Conservation (phyloP, 768 basidiomycete genomes). For the Pleurotus djamor region DNA sequence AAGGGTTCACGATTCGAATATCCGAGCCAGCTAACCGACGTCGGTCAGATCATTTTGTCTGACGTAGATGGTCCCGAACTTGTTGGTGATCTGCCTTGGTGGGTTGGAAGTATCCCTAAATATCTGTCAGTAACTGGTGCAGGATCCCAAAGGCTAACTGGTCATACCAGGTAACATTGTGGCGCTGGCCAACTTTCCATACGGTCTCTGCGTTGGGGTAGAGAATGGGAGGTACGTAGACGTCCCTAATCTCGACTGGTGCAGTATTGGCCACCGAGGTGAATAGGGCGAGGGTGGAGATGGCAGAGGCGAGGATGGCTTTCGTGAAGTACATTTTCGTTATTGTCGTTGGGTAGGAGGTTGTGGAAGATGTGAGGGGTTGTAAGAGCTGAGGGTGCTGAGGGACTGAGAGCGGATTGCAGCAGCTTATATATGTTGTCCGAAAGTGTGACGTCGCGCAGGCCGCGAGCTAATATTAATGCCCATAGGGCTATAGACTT, state of each 20-base stretch:
- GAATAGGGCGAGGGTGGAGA: slow-evolving; percentile 14
- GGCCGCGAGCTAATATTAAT: background rate
- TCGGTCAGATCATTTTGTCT: slow-evolving; percentile 27
- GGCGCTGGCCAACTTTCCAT: slow-evolving; percentile 38
- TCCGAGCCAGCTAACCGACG: slow-evolving; percentile 1
- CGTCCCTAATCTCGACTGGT: slow-evolving; percentile 39
- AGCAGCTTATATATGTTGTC: background rate
- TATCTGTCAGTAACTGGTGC: slow-evolving; percentile 3
- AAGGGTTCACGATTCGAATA: background rate
- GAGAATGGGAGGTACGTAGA: slow-evolving; percentile 42
- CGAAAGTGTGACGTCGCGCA: slow-evolving; percentile 2
- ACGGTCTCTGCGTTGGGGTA: slow-evolving; percentile 29
- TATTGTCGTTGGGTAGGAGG: background rate
- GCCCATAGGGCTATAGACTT: background rate
- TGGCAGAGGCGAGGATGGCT: slow-evolving; percentile 13
- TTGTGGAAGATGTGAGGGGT: background rate
- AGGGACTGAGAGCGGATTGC: background rate
- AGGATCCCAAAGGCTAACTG: slow-evolving; percentile 5
- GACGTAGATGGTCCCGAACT: slow-evolving; percentile 37
- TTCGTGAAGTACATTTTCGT: slow-evolving; percentile 6
- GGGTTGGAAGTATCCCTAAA: slow-evolving; percentile 35
- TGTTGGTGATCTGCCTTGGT: slow-evolving; percentile 48
- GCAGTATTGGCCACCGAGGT: slow-evolving; percentile 23
- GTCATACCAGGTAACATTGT: slow-evolving; percentile 44
- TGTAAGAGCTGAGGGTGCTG: background rate